Base-by-base conservation (phyloP, 1,284 basidiomycete genomes). In the Stygiomarasmius scandens region DNA sequence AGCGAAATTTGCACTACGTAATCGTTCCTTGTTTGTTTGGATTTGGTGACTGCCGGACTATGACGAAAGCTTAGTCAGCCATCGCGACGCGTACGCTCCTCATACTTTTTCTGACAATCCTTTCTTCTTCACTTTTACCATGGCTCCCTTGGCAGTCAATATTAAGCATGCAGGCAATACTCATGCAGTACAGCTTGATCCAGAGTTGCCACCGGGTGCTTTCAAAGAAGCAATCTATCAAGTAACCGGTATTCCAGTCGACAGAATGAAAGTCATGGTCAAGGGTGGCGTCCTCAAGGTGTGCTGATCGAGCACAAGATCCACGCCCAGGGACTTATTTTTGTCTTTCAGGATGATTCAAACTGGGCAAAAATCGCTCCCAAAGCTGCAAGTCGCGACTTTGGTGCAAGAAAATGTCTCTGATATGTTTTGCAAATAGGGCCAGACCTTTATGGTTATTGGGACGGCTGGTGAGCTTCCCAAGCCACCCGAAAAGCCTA, bases 251-350 rank as follows among this genome's bases (percentile, higher is more conserved):
- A 90, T 98, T 3, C 94, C 95, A 11, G 72, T 84, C 51, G 94
- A 96, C 66, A 83, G 95, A 50, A 96, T 97, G 91, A 99, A 98
- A 75, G 91, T 98, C 62, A 96, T 98, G 92, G 82, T 96, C 71
- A 98, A 97, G 71, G 93, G 93, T 49, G 93, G 93, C n/a, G 82
- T 93, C 64, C 82, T 97, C 70, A 95, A 94, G 83, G 92, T 89
- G 54, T 20, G 68, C 61, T 48, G 5, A 36, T 50, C 24, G 43
- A 16, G 20, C 19, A 50, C 32, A 29, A 56, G 19, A 36, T 44
- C 23, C 1, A 24, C 25, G 27, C 22, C n/a, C 19, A 12, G 10
- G 14, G 22, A 11, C n/a, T 48, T 23, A 20, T 49, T 59, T 61
- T 49, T 55, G 46, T 23, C 47, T 19, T 11, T 34, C 51, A 95